These are phyloP conservation scores for Yamadazyma friedrichii DNA, from an alignment of 1,139 yeast species.

Conservation along the genomic window DNA sequence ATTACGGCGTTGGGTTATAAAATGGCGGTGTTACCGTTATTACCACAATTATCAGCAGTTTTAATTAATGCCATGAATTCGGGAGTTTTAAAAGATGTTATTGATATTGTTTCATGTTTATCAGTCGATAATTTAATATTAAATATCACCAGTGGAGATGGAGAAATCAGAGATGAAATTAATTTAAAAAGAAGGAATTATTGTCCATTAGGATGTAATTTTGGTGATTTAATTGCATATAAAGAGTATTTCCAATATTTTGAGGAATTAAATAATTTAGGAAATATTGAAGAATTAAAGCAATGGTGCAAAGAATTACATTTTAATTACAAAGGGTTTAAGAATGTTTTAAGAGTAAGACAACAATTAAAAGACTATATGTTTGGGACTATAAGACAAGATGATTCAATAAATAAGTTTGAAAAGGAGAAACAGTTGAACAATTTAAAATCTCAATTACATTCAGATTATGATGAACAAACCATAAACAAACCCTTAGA, in stretches of 20 bases:
- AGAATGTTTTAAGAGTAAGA: constrained; percentile 72
- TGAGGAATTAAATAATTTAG: constrained; percentile 41
- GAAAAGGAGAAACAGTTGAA: constrained; percentile 29
- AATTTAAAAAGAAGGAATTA: constrained; percentile 57
- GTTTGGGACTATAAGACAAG: constrained; percentile 43
- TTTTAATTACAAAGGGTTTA: constrained; percentile 76
- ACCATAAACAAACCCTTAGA: constrained; percentile 36
- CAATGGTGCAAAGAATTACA: constrained; percentile 84
- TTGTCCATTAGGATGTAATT: constrained; percentile 65
- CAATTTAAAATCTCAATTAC: constrained; percentile 28
- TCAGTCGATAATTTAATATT: constrained; percentile 86
- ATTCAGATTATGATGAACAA: constrained; percentile 23
- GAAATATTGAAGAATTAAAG: constrained; percentile 48
- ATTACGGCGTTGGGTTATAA: constrained; percentile 75
- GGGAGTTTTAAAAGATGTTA: constrained; percentile 61
- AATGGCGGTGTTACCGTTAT: constrained; percentile 86
- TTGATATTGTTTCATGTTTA: constrained; percentile 88
- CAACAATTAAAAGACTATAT: constrained; percentile 76
- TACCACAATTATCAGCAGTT: constrained; percentile 91
- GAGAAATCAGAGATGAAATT: constrained; percentile 80
- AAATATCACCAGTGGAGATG: constrained; percentile 60
- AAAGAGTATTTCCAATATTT: constrained; percentile 74
- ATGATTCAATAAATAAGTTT: constrained; percentile 27
- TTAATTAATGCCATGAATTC: constrained; percentile 64
- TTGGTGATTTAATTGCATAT: constrained; percentile 83